A percentile compares a stretch with the other conserved stretches of the same genome.
phyloP scores from a whole-genome alignment of 148 eudicot species.

The Amaranthus hypochondriacus region DNA sequence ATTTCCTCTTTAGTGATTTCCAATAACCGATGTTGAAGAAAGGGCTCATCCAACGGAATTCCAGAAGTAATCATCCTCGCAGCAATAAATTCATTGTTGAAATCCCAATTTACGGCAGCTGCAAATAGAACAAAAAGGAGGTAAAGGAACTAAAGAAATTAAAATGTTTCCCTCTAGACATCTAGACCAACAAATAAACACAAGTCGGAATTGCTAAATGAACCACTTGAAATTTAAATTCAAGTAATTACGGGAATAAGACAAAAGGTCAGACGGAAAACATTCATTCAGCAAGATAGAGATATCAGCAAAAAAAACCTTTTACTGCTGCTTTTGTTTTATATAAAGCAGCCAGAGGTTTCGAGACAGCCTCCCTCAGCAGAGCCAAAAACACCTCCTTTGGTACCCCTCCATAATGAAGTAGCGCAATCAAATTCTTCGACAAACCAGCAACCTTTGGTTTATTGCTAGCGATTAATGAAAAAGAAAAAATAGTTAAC shows the following conservation, averaged over 20 bases:
- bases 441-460: constrained; percentile 55
- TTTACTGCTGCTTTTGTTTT: constrained; percentile 47
- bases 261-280: neutral
- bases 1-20: constrained; percentile 38
- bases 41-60: constrained; percentile 77
- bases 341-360: constrained; percentile 33
- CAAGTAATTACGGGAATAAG: neutral
- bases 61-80: constrained; percentile 64
- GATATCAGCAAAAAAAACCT: constrained; percentile 33
- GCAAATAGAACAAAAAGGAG: constrained; percentile 22
- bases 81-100: constrained; percentile 35
- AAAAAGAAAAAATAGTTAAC: neutral
- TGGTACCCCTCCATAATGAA: constrained; percentile 81
- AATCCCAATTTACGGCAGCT: constrained; percentile 53
- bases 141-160: neutral
- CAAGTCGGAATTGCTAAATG: too few relatives aligned
- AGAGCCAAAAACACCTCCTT: constrained; percentile 40
- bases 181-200: too few relatives aligned
- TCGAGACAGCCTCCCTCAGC: constrained; percentile 41
- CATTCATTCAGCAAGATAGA: neutral
- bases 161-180: neutral
- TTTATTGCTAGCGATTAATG: constrained; percentile 41
- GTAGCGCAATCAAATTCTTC: constrained; percentile 68
- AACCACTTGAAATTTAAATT: too few relatives aligned
- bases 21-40: constrained; percentile 44